Evolutionary conservation across 768 basidiomycete species (phyloP).

Genomic region (Suillus spraguei): DNA sequence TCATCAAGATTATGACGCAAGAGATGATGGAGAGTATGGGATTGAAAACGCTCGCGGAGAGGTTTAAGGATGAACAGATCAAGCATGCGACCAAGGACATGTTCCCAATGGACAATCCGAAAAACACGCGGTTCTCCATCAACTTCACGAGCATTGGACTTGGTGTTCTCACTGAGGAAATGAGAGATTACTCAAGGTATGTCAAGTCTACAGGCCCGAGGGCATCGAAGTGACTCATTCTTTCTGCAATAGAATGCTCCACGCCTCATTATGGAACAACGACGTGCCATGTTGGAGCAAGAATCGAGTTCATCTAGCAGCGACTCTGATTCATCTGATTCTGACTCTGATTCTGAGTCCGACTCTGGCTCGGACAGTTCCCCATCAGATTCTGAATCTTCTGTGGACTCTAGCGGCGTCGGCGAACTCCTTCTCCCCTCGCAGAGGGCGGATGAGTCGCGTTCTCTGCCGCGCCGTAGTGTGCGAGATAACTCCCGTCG

Average conservation of each 20-base stretch:
- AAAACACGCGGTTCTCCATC: conserved; percentile 95
- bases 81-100: conserved; percentile 72
- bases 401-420: conserved; percentile 34
- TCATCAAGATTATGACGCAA: conserved; percentile 94
- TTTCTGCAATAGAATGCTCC: conserved; percentile 78
- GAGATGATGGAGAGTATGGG: conserved; percentile 97
- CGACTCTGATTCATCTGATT: conserved; percentile 44
- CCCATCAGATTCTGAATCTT: conserved; percentile 39
- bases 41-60: conserved; percentile 78
- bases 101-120: conserved; percentile 97
- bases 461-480: conserved; percentile 22
- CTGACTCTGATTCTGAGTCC: conserved; percentile 41
- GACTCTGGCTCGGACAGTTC: conserved; percentile 43
- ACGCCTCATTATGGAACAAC: conserved; percentile 90
- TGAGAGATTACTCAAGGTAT: conserved; percentile 95
- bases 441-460: conserved; percentile 29
- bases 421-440: conserved; percentile 36
- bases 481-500: conserved; percentile 6
- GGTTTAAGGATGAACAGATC: conserved; percentile 89
- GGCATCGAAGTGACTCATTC: conserved; percentile 11
- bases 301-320: conserved; percentile 49
- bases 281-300: conserved; percentile 83
- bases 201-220: conserved; percentile 25
- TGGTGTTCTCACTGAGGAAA: conserved; percentile 90
- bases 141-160: conserved; percentile 96